Evolutionary conservation across 768 basidiomycete genomes (phyloP).

Genomic region (Hemileccinum impolitum): DNA sequence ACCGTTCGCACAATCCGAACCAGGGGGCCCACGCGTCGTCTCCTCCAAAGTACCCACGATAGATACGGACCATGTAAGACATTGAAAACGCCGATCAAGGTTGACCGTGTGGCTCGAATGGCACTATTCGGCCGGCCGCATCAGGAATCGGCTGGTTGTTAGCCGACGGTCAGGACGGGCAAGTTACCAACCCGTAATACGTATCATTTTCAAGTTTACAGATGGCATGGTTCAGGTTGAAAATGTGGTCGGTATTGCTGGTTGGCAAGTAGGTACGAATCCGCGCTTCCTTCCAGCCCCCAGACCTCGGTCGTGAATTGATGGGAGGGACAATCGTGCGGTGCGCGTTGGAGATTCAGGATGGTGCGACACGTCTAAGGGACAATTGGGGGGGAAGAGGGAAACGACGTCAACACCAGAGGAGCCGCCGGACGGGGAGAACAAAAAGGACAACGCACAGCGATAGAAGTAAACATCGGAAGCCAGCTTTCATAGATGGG

Average conservation of each 20-base stretch:
- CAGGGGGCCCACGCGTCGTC: too few species aligned
- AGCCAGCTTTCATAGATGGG: conserved; percentile 12
- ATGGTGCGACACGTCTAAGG: conserved; percentile 15
- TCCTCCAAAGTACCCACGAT: too few species aligned
- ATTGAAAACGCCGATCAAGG: too few species aligned
- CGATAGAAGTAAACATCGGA: conserved; percentile 15
- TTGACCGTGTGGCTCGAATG: neutral
- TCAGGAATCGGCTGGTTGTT: too few species aligned
- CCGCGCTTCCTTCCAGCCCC: conserved; percentile 10
- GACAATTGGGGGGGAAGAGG: neutral
- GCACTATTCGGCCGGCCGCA: too few species aligned
- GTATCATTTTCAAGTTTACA: too few species aligned
- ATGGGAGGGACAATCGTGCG: fast-evolving
- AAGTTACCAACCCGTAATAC: too few species aligned
- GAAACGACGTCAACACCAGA: neutral
- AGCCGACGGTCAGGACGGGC: too few species aligned
- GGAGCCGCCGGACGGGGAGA: too few species aligned
- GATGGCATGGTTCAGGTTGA: neutral
- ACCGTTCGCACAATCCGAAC: too few species aligned
- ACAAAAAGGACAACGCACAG: conserved; percentile 9
- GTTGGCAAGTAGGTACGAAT: conserved; percentile 14
- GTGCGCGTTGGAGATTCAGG: conserved; percentile 15
- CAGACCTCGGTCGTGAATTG: conserved; percentile 18
- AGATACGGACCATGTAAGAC: too few species aligned
- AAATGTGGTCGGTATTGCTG: neutral